Evolutionary conservation across 495 filamentous ascomycete species (phyloP).

Genomic region (Alectoria sarmentosa): DNA sequence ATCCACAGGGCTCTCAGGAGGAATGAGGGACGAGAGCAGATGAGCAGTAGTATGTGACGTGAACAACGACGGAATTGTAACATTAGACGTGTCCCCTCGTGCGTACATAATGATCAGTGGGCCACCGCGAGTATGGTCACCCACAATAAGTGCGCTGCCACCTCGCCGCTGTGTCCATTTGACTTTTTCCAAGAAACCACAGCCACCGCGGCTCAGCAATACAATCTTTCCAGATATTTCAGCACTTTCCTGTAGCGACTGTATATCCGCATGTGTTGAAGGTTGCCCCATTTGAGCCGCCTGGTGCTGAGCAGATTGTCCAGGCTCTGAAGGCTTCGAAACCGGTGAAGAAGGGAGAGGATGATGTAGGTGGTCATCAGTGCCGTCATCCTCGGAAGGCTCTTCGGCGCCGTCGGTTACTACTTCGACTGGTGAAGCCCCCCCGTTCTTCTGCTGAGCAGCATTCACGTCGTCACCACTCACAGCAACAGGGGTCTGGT

Average conservation of each 20-base stretch:
- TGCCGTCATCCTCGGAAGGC: constrained; percentile 63
- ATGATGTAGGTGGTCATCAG: constrained; percentile 84
- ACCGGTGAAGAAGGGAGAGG: constrained; percentile 46
- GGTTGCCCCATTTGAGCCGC: constrained; percentile 39
- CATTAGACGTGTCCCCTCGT: constrained; percentile 84
- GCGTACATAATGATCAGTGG: constrained; percentile 94
- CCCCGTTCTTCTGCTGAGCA: constrained; percentile 20
- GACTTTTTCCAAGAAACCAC: constrained; percentile 94
- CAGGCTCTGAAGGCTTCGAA: constrained; percentile 33
- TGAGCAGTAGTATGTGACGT: constrained; percentile 93
- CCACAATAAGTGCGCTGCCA: constrained; percentile 83
- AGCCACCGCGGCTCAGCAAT: constrained; percentile 82
- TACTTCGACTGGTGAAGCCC: constrained; percentile 2
- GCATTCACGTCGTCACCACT: constrained; percentile 12
- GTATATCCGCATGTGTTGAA: constrained; percentile 77
- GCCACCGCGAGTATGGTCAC: constrained; percentile 82
- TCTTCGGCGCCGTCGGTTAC: constrained; percentile 9
- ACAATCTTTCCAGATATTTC: constrained; percentile 93
- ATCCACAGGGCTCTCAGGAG: constrained; percentile 55
- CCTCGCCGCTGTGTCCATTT: constrained; percentile 93
- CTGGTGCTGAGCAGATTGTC: constrained; percentile 31
- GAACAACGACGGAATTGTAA: constrained; percentile 90
- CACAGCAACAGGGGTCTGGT: constrained; percentile 16
- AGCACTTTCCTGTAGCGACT: constrained; percentile 87
- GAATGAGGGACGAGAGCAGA: constrained; percentile 82